Evolutionary conservation across 2,329 filamentous ascomycete genomes (phyloP), one percentile per base, ranked within the genome.

Genomic region (Daldinia sp.): DNA sequence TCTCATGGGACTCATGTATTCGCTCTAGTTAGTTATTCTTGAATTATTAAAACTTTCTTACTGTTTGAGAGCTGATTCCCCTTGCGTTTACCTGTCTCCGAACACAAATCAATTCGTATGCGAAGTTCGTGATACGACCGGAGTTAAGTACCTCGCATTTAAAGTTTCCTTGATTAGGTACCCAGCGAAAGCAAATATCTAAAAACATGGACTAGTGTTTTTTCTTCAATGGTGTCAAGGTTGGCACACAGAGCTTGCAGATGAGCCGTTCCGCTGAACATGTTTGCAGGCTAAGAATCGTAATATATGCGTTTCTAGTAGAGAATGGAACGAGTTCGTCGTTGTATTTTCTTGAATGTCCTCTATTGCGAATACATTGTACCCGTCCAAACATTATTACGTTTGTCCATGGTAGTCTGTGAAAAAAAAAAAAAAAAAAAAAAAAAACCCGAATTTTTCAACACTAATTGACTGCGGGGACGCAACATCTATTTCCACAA

Each of bases 291-390:
- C 61, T 0, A 50, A 57, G 0, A 35, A 65, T 41, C 46, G 70
- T 18, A 72, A 72, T 28, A 72, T 70, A 50, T 70, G 63, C 28
- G 64, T 72, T 42, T 58, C 67, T 18, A 68, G 69, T 28, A 65
- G 69, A 48, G 69, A 72, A 59, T 72, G 62, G 67, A 70, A 65
- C 30, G 62, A 68, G 46, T 70, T 70, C 23, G 57, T 46, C 20
- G 37, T 68, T 41, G 64, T 58, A 15, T 70, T 72, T 46, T 51
- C 50, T 6, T 6, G 41, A 64, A 37, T 70, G 67, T 18, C 64
- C 67, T 7, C 63, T 56, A 33, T 13, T 72, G 7, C 23, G 15
- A 3, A 50, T 50, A 26, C 44, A 48, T 26, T 48, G 44, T 28
- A 50, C 46, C 3, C 26, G 9, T 50, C 26, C 2, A 28, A 12